Base-by-base conservation (phyloP, 495 filamentous ascomycete genomes). In the Talaromyces nanjingensis region DNA sequence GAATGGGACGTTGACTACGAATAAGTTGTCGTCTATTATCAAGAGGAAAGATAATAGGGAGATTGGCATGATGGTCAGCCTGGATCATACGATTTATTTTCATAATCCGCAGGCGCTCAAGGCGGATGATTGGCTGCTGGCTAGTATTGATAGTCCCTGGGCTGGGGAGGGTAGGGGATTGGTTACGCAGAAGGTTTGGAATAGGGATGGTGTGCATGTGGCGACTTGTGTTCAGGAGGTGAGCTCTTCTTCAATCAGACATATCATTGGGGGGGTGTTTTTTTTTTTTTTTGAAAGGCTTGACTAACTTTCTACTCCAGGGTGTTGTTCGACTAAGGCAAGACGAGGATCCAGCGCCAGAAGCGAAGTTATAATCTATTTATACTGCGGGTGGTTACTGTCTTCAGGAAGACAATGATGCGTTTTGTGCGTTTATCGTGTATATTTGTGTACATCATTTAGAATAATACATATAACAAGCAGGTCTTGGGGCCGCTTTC, bases 41-140 rank as follows among this genome's bases (percentile, higher is more conserved):
- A 62, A 62, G 60, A 47, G 45, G 12, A 49, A 49, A 22, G 60
- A 62, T 54, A 62, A 20, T 22, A n/a, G 60, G 27, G 39, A 63
- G 69, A 77, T 98, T 16, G 91, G 94, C 9, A 98, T 98, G 93
- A 93, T 97, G 90, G 92, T 98, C 63, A 92, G 88, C 62, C 76
- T 98, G 22, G 94, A 98, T 73, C 91, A 94, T 76, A 89, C 87
- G 3, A 97, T 98, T 53, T 97, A 96, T 74, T 98, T 98, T 76
- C 96, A 98, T 69, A 86, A 89, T 67, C 91, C 91, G 45, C 77
- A 80, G 67, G 83, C 82, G 31, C 91, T 96, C 71, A 82, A 83
- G 45, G 91, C 91, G 11, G 94, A 98, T 73, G 91, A 97, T 73
- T 98, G 94, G 94, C 86, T 97, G 84, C 84, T 96, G 65, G 84